Base-by-base conservation (phyloP, 1,284 basidiomycete species). In the Cystobasidium pallidum region DNA sequence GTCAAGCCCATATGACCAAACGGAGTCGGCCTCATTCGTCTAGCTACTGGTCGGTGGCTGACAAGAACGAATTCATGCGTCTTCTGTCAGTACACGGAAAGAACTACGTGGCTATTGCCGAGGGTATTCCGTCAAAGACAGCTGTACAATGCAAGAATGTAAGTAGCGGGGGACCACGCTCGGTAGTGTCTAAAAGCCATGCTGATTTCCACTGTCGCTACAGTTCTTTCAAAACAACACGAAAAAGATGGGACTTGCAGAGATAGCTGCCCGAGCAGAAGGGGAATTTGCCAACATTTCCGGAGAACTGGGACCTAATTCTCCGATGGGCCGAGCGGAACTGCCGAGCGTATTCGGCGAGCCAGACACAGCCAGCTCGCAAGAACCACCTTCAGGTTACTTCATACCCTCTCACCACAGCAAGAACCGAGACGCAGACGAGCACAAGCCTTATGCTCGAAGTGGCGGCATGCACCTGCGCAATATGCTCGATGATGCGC, bases 41-140 rank as follows among this genome's bases (percentile, higher is more conserved):
- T 43, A 83, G 83, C 57, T 85, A 85, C 78, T 85, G 85, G 85
- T 84, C 84, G 0, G 83, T 83, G 11, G 82, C 83, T 19, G 84
- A 86, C 78, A 81, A 83, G 72, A 80, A 80, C 75, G 79, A 82
- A 75, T 90, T 93, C 80, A 79, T 89, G 66, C 82, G 85, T 39
- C 84, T 91, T 36, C 83, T 92, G 17, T 82, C 83, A 17, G 83
- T 87, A 74, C 85, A 91, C 79, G 91, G 91, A 47, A 86, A 87
- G 75, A 86, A 92, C 77, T 90, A 90, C 80, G 86, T 88, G 75
- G 84, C 86, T 19, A 89, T 94, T 58, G 87, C 91, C 0, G 85
- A 87, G 3, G 85, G 86, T 7, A 85, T 94, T 82, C 86, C 87
- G 8, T 88, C 87, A 78, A 93, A 93, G 87, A 91, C 89, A 10